Base-by-base conservation (phyloP, 345 rosid genomes). In the Angophora floribunda region DNA sequence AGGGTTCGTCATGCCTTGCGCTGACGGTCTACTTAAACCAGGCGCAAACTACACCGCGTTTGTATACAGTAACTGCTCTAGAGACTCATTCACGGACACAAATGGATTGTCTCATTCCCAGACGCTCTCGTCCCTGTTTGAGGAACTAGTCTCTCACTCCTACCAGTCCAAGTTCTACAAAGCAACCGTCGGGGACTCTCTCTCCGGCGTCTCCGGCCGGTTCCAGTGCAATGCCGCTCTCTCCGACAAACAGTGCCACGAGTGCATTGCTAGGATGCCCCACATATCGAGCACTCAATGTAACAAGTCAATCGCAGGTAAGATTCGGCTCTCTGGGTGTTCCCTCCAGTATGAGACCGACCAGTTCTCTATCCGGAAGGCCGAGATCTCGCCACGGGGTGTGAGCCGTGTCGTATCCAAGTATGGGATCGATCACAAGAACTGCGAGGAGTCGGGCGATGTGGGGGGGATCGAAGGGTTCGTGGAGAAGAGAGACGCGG, bases 301-400 rank as follows among this genome's bases (percentile, higher is more conserved):
- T 88, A 80, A 70, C 78, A 87, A 91, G 44, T 91, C 98, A 2
- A 90, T 88, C 7, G 94, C 95, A 1, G 96, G 90, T 28, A 93
- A 95, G 90, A 70, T 97, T 87, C 96, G 96, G 92, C 96, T 95
- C 16, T 90, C 88, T 1, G 99, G 99, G 32, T 97, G 99, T 92
- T 93, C 92, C 86, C 89, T 97, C 57, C 85, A 55, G 51, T 97
- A 95, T 52, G 90, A 94, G 70, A 88, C 93, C 24, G 96, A 95
- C 36, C 92, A 55, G 86, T 52, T 88, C 51, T 79, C 51, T 4
- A 19, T 75, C 26, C 26, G 3, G 49, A 41, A 75, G 84, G 84
- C 14, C 7, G 49, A 5, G 84, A 75, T 75, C 49, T 75, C 0
- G 84, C 49, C 84, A 1, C 93, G 89, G 22, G 86, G 30, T 6